Base-by-base conservation (phyloP, 306 rosid species). In the Vigna angularis region DNA sequence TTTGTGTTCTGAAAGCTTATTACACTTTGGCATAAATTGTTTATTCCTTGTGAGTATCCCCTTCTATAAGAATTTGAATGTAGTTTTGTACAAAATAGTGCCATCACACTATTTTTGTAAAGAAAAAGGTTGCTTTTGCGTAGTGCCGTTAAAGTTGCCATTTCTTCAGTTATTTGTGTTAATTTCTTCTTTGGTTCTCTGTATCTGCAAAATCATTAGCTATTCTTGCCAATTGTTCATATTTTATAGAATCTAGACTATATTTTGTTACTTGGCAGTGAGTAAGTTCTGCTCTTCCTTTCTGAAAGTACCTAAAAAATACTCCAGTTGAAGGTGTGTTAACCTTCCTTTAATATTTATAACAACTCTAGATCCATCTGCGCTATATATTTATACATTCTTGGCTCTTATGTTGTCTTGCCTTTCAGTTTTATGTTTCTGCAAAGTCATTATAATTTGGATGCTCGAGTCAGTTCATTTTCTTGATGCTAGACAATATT, bases 391-490 rank as follows among this genome's bases (percentile, higher is more conserved):
- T 67, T 20, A 49, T 52, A 22, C 26, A n/a, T 78, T 20, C 32
- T 28, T 66, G 7, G 72, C 61, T 71, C 83, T 66, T 18, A 77
- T 78, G 67, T 75, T 81, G 48, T 84, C 77, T 32, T 82, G 36
- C 83, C 74, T 26, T 34, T 68, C 58, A 12, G 16, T 45, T 45
- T 15, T 45, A 3, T 45, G 50, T 12, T 45, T 45, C 50, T 10
- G 50, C 16, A 12, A 12, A 45, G 12, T 45, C 50, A 45, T 45
- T 9, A 6, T 12, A 12, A 12, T 45, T 45, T 45, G 50, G 5
- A 45, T 45, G 15, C 3, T 11, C 16, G 5, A 2, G 50, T 12
- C 15, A 45, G 15, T 45, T 45, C 50, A 45, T 45, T 45, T 45
- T 45, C 5, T 45, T 11, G 50, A 45, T 11, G 3, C 50, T 45